phyloP scores from a whole-genome alignment of 768 basidiomycete genomes.

The Collybia sordida region DNA sequence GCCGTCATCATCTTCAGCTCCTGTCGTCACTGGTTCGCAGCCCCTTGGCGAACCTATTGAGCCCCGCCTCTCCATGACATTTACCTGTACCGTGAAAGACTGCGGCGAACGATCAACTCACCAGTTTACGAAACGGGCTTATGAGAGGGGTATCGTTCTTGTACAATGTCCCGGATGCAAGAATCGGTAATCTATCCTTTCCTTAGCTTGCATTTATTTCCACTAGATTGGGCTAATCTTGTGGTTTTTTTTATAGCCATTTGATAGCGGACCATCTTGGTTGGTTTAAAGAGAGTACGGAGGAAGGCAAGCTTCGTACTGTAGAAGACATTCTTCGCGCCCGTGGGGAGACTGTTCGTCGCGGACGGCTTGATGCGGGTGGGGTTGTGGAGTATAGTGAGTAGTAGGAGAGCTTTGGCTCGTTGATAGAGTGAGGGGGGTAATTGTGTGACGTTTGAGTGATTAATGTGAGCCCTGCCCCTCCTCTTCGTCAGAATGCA shows the following conservation, averaged over 20 bases:
- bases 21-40: slow-evolving; percentile 21
- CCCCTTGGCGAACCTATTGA: slow-evolving; percentile 42
- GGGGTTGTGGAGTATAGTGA: slow-evolving; percentile 59
- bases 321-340: slow-evolving; percentile 80
- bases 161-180: slow-evolving; percentile 90
- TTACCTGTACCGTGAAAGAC: slow-evolving; percentile 78
- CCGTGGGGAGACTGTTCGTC: slow-evolving; percentile 74
- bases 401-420: slow-evolving; percentile 4
- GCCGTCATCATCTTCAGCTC: slow-evolving; percentile 3
- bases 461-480: neutral
- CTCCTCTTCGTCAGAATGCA: neutral
- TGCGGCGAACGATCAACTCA: slow-evolving; percentile 84
- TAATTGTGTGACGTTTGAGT: too few species aligned
- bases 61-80: slow-evolving; percentile 72
- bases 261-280: slow-evolving; percentile 88
- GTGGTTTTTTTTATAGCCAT: slow-evolving; percentile 45
- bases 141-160: slow-evolving; percentile 86
- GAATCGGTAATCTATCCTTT: slow-evolving; percentile 59
- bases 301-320: slow-evolving; percentile 70
- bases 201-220: neutral
- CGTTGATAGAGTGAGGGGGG: neutral
- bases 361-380: slow-evolving; percentile 44
- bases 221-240: slow-evolving; percentile 1
- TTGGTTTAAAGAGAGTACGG: slow-evolving; percentile 86
- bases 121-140: slow-evolving; percentile 81